Evolutionary conservation across 768 basidiomycete species (phyloP), one percentile per base, ranked within the genome.

Genomic region (Kwoniella heveanensis): DNA sequence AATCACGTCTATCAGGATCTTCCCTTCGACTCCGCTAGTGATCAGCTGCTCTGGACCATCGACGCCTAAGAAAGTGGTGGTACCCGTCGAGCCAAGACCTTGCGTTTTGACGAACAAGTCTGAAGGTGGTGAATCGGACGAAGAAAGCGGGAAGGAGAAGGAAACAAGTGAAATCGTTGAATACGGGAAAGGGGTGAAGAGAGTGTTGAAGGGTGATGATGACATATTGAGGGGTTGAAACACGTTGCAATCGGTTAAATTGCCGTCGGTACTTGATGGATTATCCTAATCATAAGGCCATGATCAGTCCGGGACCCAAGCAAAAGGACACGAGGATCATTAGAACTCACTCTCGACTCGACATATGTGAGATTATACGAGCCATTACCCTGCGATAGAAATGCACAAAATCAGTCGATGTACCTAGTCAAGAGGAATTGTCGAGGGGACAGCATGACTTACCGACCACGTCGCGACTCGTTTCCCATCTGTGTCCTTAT

Each of bases 1-100:
- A 9, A 78, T 60, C 19, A 80, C 77, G 59, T 80, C 79, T 0
- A 80, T 65, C 7, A 67, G 21, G 24, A 80, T 66, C 24, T 60
- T 55, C 1, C 69, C 72, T 32, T 76, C 70, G 30, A 49, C 29
- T 5, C 75, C 76, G 12, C 68, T 68, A 1, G 50, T 60, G 30
- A 69, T 55, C 9, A 69, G 32, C n/a, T 64, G 54, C 25, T 48
- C 39, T 10, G 65, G 61, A 8, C 58, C 67, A 25, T 77, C 75
- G 8, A 61, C 36, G 0, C 79, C 79, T 5, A 80, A 27, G 44
- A 80, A 66, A 30, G 73, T 66, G 1, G 78, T 44, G 8, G 69
- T 71, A 1, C 79, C 79, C 5, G 62, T 63, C 4, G 73, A 66
- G 3, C 69, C 70, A 22, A 78, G 61, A 12, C 79, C 79, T 19